Evolutionary conservation across 176 grass and related monocot genomes (phyloP).

Genomic region (Musa itinerans): DNA sequence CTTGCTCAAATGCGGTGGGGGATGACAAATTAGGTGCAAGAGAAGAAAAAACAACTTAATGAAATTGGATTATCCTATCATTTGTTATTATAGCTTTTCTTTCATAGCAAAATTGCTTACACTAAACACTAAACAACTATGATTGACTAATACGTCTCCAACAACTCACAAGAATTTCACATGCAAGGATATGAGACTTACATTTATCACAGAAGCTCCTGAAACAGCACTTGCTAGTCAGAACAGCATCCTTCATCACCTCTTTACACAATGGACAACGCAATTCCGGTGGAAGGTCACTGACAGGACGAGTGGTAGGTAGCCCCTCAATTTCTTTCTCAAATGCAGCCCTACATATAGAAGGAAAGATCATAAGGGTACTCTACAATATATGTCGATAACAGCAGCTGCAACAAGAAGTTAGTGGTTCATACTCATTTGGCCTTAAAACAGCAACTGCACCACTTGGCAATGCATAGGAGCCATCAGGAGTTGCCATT

Average conservation of each 20-base stretch:
- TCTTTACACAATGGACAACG: constrained; percentile 87
- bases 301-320: constrained; percentile 42
- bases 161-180: neutral
- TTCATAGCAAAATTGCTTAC: constrained; percentile 2
- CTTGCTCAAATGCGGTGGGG: too few relatives aligned
- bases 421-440: constrained; percentile 59
- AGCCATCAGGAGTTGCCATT: constrained; percentile 87
- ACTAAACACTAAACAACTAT: neutral
- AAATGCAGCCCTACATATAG: constrained; percentile 73
- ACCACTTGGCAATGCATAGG: constrained; percentile 81
- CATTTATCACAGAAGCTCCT: constrained; percentile 96
- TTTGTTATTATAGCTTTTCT: too few relatives aligned
- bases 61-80: neutral
- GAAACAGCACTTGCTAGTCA: constrained; percentile 98
- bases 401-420: neutral
- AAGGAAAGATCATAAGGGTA: constrained; percentile 9
- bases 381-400: too few relatives aligned
- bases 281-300: constrained; percentile 76
- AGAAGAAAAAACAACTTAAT: neutral
- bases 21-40: neutral
- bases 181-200: constrained; percentile 27
- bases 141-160: neutral
- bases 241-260: constrained; percentile 94
- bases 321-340: constrained; percentile 93
- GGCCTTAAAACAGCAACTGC: constrained; percentile 82